Percentiles rank a stretch among this genome's conserved stretches.
phyloP scores from a whole-genome alignment of 2,329 filamentous ascomycete genomes.

The Aaosphaeria arxii region DNA sequence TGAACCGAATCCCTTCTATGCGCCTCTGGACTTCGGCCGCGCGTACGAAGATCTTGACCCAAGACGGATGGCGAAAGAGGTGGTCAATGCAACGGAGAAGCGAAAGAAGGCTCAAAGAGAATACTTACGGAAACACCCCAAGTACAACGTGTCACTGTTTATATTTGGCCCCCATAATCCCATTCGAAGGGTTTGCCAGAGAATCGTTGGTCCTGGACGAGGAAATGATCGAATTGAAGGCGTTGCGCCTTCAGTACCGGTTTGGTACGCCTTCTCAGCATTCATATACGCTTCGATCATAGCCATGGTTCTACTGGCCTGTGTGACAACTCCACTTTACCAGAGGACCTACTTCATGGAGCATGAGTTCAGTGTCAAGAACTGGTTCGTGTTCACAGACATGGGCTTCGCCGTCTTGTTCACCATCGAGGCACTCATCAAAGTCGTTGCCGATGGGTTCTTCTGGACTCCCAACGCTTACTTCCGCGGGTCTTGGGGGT shows the following conservation, averaged over 20 bases:
- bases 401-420: slow-evolving; percentile 86
- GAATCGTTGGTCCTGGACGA: slow-evolving; percentile 85
- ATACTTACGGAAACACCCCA: slow-evolving; percentile 81
- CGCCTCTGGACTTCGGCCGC: slow-evolving; percentile 68
- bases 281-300: slow-evolving; percentile 93
- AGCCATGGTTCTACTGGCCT: slow-evolving; percentile 95
- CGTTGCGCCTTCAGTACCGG: slow-evolving; percentile 78
- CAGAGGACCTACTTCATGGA: slow-evolving; percentile 79
- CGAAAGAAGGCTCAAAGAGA: slow-evolving; percentile 87
- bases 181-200: slow-evolving; percentile 79
- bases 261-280: slow-evolving; percentile 92
- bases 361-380: slow-evolving; percentile 59
- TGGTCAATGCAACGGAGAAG: slow-evolving; percentile 76
- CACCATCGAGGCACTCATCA: slow-evolving; percentile 80
- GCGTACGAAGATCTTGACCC: slow-evolving; percentile 79
- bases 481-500: slow-evolving; percentile 92
- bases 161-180: slow-evolving; percentile 78
- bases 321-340: slow-evolving; percentile 89
- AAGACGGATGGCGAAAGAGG: slow-evolving; percentile 83
- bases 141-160: slow-evolving; percentile 89
- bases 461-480: slow-evolving; percentile 98
- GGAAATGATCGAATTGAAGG: slow-evolving; percentile 86
- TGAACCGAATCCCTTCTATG: slow-evolving; percentile 95
- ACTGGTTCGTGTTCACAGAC: slow-evolving; percentile 96
- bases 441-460: slow-evolving; percentile 91